These are phyloP conservation scores for Prunus yedoensis DNA, from an alignment of 331 rosid species.

Conservation along the genomic window DNA sequence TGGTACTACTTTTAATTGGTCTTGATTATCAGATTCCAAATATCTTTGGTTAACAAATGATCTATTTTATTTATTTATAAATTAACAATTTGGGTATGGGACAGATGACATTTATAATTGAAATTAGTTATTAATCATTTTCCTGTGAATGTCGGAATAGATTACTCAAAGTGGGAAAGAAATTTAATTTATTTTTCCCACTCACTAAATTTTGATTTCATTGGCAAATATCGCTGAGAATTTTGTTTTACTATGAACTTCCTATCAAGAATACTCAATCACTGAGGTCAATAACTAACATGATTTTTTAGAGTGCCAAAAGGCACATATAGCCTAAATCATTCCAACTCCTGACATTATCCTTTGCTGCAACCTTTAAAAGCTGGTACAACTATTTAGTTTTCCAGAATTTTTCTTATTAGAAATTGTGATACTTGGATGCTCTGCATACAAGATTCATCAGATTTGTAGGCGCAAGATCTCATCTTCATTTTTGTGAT, in stretches of 20 bases:
- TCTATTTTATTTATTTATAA: background rate
- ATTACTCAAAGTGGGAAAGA: background rate
- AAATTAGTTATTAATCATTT: no score
- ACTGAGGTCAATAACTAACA: no score
- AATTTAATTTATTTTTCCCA: background rate
- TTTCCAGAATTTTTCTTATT: background rate
- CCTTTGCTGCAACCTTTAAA: background rate
- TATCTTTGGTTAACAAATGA: no score
- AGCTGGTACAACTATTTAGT: background rate
- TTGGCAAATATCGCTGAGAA: background rate
- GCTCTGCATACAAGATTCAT: no score
- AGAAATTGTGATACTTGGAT: no score
- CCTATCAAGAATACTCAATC: no score
- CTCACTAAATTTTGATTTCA: background rate
- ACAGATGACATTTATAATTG: background rate
- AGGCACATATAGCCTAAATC: background rate
- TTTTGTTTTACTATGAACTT: no score
- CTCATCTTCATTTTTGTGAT: background rate
- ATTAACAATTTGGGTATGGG: background rate
- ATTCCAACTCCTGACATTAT: background rate
- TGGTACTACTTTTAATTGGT: slow-evolving; percentile 15
- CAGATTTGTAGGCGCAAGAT: background rate
- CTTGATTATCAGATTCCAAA: background rate
- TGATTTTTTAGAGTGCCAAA: background rate
- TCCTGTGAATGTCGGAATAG: no score